Evolutionary conservation across 164 flowering plant genomes (phyloP).

Genomic region (Berberis thunbergii): DNA sequence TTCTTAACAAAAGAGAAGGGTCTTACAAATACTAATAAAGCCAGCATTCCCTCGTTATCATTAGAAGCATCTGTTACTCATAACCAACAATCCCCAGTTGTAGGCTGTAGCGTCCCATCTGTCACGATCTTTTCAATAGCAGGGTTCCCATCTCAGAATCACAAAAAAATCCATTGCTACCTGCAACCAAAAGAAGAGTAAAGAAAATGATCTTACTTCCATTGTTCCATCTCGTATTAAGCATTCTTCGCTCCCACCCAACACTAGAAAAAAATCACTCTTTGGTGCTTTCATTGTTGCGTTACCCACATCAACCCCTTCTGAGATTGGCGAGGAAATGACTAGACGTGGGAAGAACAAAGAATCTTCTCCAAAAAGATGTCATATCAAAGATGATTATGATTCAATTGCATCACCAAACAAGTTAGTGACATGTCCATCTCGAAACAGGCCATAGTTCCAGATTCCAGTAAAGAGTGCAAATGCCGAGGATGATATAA

Average conservation of each 20-base stretch:
- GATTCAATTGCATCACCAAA: conserved; percentile 22
- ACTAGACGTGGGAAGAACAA: conserved; percentile 3
- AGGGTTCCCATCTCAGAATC: conserved; percentile 7
- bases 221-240: conserved; percentile 12
- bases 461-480: conserved; percentile 42
- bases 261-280: not conserved
- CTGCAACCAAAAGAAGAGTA: conserved; percentile 5
- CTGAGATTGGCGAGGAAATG: conserved; percentile 20
- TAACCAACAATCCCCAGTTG: conserved; percentile 4
- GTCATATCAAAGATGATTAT: conserved; percentile 43
- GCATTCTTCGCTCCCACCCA: conserved; percentile 11
- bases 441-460: conserved; percentile 41
- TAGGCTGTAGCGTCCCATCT: conserved; percentile 29
- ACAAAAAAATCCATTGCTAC: conserved; percentile 10
- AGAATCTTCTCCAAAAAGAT: conserved; percentile 32
- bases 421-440: conserved; percentile 43
- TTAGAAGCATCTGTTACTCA: conserved; percentile 8
- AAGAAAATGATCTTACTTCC: not conserved
- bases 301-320: conserved; percentile 4
- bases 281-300: conserved; percentile 1
- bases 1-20: conserved; percentile 10
- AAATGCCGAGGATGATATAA: conserved; percentile 10
- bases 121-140: conserved; percentile 33
- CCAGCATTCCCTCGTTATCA: conserved; percentile 2
- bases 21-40: conserved; percentile 1